A percentile compares a stretch with the other conserved stretches of the same genome.
These are phyloP conservation scores for Furcasterigmium furcatum DNA, from an alignment of 2,329 filamentous ascomycete species.

Conservation along the genomic window DNA sequence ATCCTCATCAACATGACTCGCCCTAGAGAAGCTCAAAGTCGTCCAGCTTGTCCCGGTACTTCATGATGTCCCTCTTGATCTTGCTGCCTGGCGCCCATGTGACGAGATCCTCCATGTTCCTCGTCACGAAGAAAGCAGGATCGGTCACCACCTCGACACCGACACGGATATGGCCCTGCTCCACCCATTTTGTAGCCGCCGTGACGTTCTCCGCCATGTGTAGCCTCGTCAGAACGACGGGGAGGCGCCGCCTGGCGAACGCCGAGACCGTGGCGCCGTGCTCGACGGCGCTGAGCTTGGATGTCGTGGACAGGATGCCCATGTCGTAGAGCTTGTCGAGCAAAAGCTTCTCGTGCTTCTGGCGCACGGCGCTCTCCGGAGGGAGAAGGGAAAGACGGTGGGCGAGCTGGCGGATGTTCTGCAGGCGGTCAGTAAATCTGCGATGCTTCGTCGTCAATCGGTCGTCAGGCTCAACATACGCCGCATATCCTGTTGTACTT, in stretches of 20 bases:
- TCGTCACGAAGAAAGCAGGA: conserved; percentile 78
- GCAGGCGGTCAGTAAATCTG: conserved; percentile 18
- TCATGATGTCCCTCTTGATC: conserved; percentile 95
- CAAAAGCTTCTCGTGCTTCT: conserved; percentile 81
- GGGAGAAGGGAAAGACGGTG: conserved; percentile 85
- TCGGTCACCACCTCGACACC: conserved; percentile 90
- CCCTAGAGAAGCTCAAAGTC: conserved; percentile 85
- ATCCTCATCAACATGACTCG: neutral
- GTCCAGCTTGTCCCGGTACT: conserved; percentile 91
- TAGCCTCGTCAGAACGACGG: conserved; percentile 86
- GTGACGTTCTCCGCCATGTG: conserved; percentile 91
- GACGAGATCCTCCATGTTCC: conserved; percentile 92
- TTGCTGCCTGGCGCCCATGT: conserved; percentile 96
- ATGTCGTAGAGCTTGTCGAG: conserved; percentile 92
- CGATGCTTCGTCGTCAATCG: conserved; percentile 4
- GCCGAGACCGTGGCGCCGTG: conserved; percentile 84
- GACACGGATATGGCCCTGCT: conserved; percentile 90
- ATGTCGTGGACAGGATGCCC: conserved; percentile 74
- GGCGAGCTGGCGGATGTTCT: conserved; percentile 85
- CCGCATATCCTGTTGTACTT: conserved; percentile 66
- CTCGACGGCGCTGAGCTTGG: conserved; percentile 82
- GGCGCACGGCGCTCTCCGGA: conserved; percentile 70
- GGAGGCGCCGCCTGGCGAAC: conserved; percentile 78
- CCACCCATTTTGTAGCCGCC: conserved; percentile 81
- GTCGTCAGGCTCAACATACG: conserved; percentile 37